Base-by-base conservation (phyloP, 768 basidiomycete species). In the Cystobasidium onofrii region DNA sequence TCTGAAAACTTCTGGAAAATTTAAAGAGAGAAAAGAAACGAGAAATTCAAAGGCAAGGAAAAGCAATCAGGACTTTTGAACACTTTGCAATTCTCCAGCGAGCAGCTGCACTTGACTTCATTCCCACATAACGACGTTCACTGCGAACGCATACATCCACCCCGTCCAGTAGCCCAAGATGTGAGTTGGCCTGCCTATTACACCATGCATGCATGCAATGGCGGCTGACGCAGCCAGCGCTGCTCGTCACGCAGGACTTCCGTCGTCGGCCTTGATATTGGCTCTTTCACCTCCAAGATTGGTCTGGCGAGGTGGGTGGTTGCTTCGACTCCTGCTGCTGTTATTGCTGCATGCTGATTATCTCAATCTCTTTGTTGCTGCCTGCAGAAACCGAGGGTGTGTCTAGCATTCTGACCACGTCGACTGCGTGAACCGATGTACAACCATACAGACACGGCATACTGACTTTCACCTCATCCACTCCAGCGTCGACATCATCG, bases 401-500 rank as follows among this genome's bases (percentile, higher is more conserved):
- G 73, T 25, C 7, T 52, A 41, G 2, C 18, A n/a, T n/a, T n/a
- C n/a, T 3, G 4, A 13, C 6, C 23, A 41, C 23, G 62, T 27
- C 17, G 29, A 41, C 23, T 36, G 31, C 7, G 7, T 6, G 7
- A 39, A 6, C 39, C 15, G 39, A 39, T 15, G 15, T 39, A 15
- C 39, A 39, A 39, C 39, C 39, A 39, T 6, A 15, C 39, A 39
- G 39, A 39, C 39, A 39, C 6, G 39, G n/a, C n/a, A 13, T 6
- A 20, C 43, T 39, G 65, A 52, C 41, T 41, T 25, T 67, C 29
- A 29, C 33, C 25, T 33, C 25, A 4, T 23, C 6, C 17, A 13
- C 55, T 23, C 9, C 63, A 95, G 95, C 78, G 95, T 99, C 84
- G 95, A 99, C 86, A 93, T 99, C 82, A 95, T 99, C 84, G 85